Percentiles rank a stretch among this genome's conserved stretches.
Evolutionary conservation across 2,329 filamentous ascomycete species (phyloP).

Genomic region (Clonostachys chloroleuca): DNA sequence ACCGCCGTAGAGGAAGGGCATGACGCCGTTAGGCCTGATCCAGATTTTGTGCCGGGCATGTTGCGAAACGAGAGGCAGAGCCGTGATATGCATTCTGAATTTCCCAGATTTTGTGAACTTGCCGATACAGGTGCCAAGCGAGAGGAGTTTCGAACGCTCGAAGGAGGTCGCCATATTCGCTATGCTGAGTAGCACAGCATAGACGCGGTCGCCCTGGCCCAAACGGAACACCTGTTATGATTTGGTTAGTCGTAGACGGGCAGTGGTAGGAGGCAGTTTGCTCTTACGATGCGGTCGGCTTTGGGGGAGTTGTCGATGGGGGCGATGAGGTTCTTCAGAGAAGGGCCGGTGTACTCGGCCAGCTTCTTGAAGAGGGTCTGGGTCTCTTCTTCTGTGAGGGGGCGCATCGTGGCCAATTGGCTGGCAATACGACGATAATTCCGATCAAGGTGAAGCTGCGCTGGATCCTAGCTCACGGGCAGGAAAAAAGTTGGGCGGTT

Average conservation of each 20-base stretch:
- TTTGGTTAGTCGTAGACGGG: too few relatives aligned
- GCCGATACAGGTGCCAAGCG: conserved; percentile 81
- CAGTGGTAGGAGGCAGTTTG: too few relatives aligned
- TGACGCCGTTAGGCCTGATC: conserved; percentile 93
- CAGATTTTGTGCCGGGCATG: conserved; percentile 96
- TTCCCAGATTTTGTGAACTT: conserved; percentile 98
- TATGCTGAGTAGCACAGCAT: conserved; percentile 85
- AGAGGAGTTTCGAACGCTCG: conserved; percentile 75
- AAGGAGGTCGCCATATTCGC: conserved; percentile 90
- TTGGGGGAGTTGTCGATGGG: conserved; percentile 64
- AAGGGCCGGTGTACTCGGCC: conserved; percentile 86
- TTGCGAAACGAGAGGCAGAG: conserved; percentile 78
- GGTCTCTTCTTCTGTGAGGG: conserved; percentile 75
- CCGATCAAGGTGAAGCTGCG: conserved; percentile 25
- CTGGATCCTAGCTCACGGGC: conserved; percentile 37
- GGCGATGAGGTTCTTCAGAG: conserved; percentile 79
- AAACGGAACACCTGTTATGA: conserved; percentile 61
- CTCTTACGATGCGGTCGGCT: conserved; percentile 62
- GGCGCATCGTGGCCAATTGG: conserved; percentile 57
- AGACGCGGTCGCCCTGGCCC: conserved; percentile 72
- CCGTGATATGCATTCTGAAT: conserved; percentile 90
- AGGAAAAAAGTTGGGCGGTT: too few relatives aligned
- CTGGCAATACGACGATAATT: conserved; percentile 27
- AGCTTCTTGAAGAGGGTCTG: conserved; percentile 87
- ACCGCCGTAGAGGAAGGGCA: conserved; percentile 94